phyloP scores from a whole-genome alignment of 176 grass and related monocot species.

The Triticum turgidum region DNA sequence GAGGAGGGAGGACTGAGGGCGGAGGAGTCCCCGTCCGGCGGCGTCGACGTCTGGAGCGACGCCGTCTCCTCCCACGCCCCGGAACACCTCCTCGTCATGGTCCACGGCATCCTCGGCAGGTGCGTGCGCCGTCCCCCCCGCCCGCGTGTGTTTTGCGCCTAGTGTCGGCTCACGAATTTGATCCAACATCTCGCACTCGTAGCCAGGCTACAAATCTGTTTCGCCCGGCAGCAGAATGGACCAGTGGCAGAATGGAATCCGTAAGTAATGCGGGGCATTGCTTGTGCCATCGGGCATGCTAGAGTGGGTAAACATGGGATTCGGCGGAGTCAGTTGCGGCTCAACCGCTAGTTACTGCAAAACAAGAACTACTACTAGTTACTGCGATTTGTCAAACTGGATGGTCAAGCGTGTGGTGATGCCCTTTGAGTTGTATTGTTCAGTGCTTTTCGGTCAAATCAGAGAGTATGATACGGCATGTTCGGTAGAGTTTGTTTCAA shows the following conservation, averaged over 20 bases:
- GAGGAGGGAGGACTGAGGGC: not conserved
- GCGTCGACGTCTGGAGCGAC: slow-evolving; percentile 63
- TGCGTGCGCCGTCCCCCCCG: not conserved
- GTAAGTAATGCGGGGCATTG: not conserved
- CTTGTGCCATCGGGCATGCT: not conserved
- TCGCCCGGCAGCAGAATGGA: not conserved
- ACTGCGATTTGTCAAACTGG: not conserved
- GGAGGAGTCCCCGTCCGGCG: slow-evolving; percentile 38
- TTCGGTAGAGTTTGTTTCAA: not conserved
- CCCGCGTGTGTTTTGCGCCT: not conserved
- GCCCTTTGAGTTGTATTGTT: not conserved
- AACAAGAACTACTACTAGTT: not conserved
- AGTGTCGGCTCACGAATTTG: not conserved
- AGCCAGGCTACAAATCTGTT: not conserved
- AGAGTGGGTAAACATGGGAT: not conserved
- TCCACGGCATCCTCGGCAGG: slow-evolving; percentile 85
- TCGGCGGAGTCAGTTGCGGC: not conserved
- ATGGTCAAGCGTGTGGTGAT: not conserved
- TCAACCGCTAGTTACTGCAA: too few relatives aligned
- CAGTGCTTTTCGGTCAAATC: not conserved
- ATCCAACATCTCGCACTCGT: not conserved
- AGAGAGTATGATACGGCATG: not conserved
- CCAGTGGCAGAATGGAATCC: not conserved
- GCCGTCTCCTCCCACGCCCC: slow-evolving; percentile 43
- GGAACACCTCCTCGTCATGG: slow-evolving; percentile 72